These are phyloP conservation scores for Solioccasus polychromus DNA, from an alignment of 768 basidiomycete genomes.

Conservation along the genomic window DNA sequence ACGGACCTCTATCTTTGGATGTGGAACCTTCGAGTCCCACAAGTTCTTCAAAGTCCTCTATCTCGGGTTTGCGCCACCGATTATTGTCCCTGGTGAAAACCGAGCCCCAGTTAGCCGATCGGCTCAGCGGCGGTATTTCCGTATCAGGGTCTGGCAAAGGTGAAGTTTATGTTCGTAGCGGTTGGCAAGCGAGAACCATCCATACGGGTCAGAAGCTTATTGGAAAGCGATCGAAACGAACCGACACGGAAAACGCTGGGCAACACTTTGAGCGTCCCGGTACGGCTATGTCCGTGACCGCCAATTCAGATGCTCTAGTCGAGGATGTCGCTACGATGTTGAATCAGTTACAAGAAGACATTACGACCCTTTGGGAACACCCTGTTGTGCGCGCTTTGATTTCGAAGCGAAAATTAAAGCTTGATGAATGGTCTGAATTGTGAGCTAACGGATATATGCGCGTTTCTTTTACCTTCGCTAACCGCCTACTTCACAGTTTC, in stretches of 20 bases:
- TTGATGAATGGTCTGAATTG: slow-evolving; percentile 91
- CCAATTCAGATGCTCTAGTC: slow-evolving; percentile 51
- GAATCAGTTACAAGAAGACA: slow-evolving; percentile 56
- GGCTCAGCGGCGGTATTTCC: slow-evolving; percentile 69
- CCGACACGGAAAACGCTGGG: slow-evolving; percentile 25
- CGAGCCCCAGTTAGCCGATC: slow-evolving; percentile 64
- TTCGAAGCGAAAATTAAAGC: slow-evolving; percentile 61
- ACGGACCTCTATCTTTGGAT: slow-evolving; percentile 10
- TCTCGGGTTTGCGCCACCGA: slow-evolving; percentile 55
- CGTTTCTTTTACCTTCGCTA: slow-evolving; percentile 6
- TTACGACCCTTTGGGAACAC: slow-evolving; percentile 70
- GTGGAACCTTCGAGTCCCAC: slow-evolving; percentile 11
- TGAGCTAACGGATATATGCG: slow-evolving; percentile 42
- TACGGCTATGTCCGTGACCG: slow-evolving; percentile 28
- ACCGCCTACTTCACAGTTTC: slow-evolving; percentile 48
- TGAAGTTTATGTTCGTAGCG: slow-evolving; percentile 72
- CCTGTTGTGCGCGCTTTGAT: slow-evolving; percentile 69
- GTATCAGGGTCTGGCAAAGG: slow-evolving; percentile 77
- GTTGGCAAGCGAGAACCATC: slow-evolving; percentile 74
- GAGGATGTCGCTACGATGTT: slow-evolving; percentile 63
- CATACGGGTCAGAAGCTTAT: slow-evolving; percentile 43
- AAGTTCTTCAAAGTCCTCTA: slow-evolving; percentile 29
- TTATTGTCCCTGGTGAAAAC: slow-evolving; percentile 58
- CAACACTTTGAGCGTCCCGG: slow-evolving; percentile 26
- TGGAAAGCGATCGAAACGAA: slow-evolving; percentile 28